Evolutionary conservation across 2,329 filamentous ascomycete species (phyloP), one percentile per base, ranked within the genome.

Genomic region (Diatrype stigma): DNA sequence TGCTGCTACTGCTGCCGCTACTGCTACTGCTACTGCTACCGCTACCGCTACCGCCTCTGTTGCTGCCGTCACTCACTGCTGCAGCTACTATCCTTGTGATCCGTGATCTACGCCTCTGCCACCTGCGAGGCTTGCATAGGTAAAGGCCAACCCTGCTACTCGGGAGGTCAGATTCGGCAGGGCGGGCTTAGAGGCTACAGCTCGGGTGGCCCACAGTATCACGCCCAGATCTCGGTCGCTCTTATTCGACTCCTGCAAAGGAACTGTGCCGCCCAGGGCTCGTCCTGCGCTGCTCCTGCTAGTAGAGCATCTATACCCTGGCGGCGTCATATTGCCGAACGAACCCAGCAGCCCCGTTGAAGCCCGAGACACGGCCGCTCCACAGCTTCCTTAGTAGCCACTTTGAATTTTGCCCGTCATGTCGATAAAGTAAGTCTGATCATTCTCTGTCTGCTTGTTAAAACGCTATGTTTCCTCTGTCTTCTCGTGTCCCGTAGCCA

Each of bases 341-440:
- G 59, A 67, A 67, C 67, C 66, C 60, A 66, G 62, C 63, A 62
- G 60, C 55, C 60, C 63, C 61, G 63, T 66, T 63, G 64, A 62
- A 66, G 57, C 60, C 60, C 56, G 56, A 60, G 55, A 61, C 59
- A 51, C 51, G 53, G 62, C 58, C 61, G 48, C 54, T 53, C 59
- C 60, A 58, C 61, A 57, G 61, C 59, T 59, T 44, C 40, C 21
- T 44, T 10, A 28, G 40, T 62, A 63, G 62, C 62, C 61, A 65
- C 60, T 61, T 59, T 56, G 58, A 60, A 59, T 58, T 59, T 64
- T 56, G 50, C 44, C 53, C 55, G 63, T 61, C 63, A 72, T 72
- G 70, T 72, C 70, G 65, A 71, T 72, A 67, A 72, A 67, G 64
- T 67, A 67, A 57, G 62, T 62, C 56, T 42, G 56, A 57, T 62